Base-by-base conservation (phyloP, 805 yeast species). In the Candida hispaniensis region DNA sequence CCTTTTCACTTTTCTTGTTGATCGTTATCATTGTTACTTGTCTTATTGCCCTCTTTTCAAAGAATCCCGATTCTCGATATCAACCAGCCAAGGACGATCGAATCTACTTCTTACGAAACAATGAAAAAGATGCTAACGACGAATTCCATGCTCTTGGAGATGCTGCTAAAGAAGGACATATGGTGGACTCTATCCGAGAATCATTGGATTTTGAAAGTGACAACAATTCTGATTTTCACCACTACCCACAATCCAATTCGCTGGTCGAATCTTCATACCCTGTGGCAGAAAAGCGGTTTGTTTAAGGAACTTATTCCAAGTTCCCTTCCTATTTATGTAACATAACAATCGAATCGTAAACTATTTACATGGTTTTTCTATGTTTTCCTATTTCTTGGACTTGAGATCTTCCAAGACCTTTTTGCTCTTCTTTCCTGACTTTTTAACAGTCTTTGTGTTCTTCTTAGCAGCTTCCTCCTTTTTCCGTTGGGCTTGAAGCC, bases 61-160 rank as follows among this genome's bases (percentile, higher is more conserved):
- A 78, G 62, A 82, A 82, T 54, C 95, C 94, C 16, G 94, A 82
- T 57, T 74, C 85, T 7, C 71, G 91, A 55, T 79, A 79, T 54
- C 81, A 79, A 34, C 91, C 93, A 8, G 93, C 93, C 7, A 75
- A 66, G 49, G 96, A 86, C 58, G 95, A 86, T 56, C 75, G 96
- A 69, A 75, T 83, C 14, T 82, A 94, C 7, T 86, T 86, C 73
- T 50, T 57, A 23, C 91, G 79, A 51, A 48, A 50, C 12, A 52
- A 56, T 36, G 47, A 42, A 18, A 26, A 47, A 32, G 44, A 44
- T 25, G 51, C 44, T 9, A 55, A 51, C 24, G 59, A 50, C 25
- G 64, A 58, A 41, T 63, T 81, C 41, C 50, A 74, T 24, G 93
- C 86, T 3, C 64, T 82, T 42, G 94, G 94, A 41, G 52, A 63